phyloP scores from a whole-genome alignment of 2,329 filamentous ascomycete genomes.

The Arthrobotrys musiformis region DNA sequence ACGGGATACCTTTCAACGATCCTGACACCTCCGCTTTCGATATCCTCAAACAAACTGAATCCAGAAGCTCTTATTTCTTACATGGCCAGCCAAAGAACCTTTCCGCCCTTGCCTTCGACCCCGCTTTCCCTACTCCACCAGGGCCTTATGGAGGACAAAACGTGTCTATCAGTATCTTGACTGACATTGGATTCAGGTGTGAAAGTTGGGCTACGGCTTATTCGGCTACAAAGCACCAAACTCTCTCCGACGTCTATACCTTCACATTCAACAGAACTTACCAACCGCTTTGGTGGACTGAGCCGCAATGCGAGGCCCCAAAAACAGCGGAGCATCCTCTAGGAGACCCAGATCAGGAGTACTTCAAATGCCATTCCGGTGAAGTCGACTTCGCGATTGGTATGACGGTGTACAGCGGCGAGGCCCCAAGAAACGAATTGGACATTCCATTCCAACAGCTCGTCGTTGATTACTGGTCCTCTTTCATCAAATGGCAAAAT shows the following conservation, averaged over 20 bases:
- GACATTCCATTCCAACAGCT: slow-evolving; percentile 62
- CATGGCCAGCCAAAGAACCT: slow-evolving; percentile 42
- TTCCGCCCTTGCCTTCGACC: slow-evolving; percentile 49
- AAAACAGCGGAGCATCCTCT: slow-evolving; percentile 60
- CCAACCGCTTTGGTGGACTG: slow-evolving; percentile 60
- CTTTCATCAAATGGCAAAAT: slow-evolving; percentile 61
- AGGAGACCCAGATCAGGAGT: slow-evolving; percentile 62
- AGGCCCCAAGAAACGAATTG: slow-evolving; percentile 62
- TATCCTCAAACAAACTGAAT: slow-evolving; percentile 51
- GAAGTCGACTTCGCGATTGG: slow-evolving; percentile 64
- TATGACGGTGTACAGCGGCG: slow-evolving; percentile 60
- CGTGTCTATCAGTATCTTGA: slow-evolving; percentile 60
- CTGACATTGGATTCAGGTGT: slow-evolving; percentile 62
- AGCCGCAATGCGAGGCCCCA: slow-evolving; percentile 60
- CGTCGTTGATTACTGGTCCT: slow-evolving; percentile 62
- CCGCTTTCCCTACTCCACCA: slow-evolving; percentile 37
- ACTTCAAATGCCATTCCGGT: slow-evolving; percentile 63
- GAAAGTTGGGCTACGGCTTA: slow-evolving; percentile 61
- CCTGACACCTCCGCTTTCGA: slow-evolving; percentile 55
- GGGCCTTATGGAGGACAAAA: slow-evolving; percentile 60
- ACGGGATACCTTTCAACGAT: background rate
- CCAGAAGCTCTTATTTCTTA: background rate
- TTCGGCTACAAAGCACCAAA: slow-evolving; percentile 59
- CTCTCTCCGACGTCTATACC: slow-evolving; percentile 61
- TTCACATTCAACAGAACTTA: slow-evolving; percentile 64